Evolutionary conservation across 768 basidiomycete species (phyloP).

Genomic region (Dacryopinax primogenitus): DNA sequence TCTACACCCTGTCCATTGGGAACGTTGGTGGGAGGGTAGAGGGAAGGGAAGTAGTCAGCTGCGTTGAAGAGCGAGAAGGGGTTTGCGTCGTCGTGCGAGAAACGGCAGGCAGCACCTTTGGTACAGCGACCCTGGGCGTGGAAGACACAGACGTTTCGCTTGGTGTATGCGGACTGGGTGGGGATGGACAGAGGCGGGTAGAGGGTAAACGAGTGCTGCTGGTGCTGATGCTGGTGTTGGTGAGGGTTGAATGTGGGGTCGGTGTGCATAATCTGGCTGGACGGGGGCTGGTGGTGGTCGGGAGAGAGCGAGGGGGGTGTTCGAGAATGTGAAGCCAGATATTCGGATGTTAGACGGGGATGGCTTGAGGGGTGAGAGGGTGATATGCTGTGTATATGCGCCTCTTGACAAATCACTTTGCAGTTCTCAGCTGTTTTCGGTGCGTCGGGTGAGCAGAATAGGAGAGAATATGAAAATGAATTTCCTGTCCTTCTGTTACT

Average conservation of each 20-base stretch:
- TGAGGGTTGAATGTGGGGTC: slow-evolving; percentile 1
- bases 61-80: neutral
- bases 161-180: neutral
- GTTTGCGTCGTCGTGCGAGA: slow-evolving; percentile 18
- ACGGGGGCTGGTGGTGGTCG: neutral
- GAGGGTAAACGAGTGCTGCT: neutral
- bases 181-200: slow-evolving; percentile 1
- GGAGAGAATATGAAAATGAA: neutral
- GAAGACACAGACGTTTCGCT: slow-evolving; percentile 21
- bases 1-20: neutral
- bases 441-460: neutral
- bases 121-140: slow-evolving; percentile 22
- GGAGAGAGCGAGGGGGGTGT: neutral
- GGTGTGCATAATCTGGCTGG: slow-evolving; percentile 10
- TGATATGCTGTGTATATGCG: neutral
- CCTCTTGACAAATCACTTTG: neutral
- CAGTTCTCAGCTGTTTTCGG: no score
- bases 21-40: neutral
- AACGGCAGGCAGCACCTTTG: slow-evolving; percentile 24
- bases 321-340: slow-evolving; percentile 1
- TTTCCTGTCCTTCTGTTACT: neutral
- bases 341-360: neutral
- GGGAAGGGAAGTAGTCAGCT: slow-evolving; percentile 2
- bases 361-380: neutral
- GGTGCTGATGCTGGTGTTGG: neutral